Evolutionary conservation across 805 yeast species (phyloP), one percentile per base, ranked within the genome.

Genomic region (Cyberlindnera maritima): DNA sequence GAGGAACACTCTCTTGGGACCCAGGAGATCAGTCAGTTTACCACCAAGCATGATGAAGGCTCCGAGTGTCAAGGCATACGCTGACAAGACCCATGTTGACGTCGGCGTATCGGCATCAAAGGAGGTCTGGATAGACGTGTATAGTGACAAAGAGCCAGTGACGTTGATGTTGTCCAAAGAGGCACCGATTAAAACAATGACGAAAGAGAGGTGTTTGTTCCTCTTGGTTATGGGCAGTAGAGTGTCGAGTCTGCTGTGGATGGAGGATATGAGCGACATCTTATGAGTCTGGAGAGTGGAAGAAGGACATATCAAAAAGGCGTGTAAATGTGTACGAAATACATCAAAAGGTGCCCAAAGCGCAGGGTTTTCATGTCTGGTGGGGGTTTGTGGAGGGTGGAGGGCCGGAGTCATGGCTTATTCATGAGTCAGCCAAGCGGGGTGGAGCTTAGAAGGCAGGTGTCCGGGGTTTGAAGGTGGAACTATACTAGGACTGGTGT

Each of bases 11-110:
- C 4, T 4, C 11, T 28, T 28, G n/a, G 31, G 31, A 12, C 31
- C n/a, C 4, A 28, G 31, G n/a, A 28, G 5, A 11, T 11, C 31
- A 7, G 31, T 28, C n/a, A 28, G 31, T 45, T 70, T 68, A 14
- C 77, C 77, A 42, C 65, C 57, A 2, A 70, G 40, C 25, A 72
- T 62, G 19, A 73, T 72, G 53, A 73, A 73, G 1, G 74, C 61
- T 5, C 75, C 75, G 21, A 73, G 56, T 0, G 77, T 70, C 19
- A 74, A 54, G 2, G 75, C 69, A 54, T 73, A 74, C 0, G 70
- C 68, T 2, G 76, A 66, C 4, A 73, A 48, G 0, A 65, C 66
- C 79, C 79, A 74, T 12, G 61, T 50, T 1, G 7, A 74, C 64
- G 50, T 77, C 63, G 48, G 35, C 6, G 43, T 12, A 2, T 41